Conservation (phyloP, 495 filamentous ascomycete genomes). For the Rhizodiscina lignyota region DNA sequence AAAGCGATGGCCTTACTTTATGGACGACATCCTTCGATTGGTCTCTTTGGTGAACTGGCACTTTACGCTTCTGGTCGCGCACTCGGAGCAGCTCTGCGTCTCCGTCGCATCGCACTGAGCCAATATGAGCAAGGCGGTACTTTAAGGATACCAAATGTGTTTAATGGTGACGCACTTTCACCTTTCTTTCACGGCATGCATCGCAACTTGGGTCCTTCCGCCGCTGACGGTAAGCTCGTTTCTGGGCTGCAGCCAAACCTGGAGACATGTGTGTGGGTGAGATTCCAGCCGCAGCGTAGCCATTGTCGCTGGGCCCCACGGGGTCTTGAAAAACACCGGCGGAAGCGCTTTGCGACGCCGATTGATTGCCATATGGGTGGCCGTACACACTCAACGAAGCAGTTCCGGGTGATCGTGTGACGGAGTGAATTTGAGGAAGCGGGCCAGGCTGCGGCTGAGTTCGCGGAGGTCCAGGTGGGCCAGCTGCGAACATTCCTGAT, state of each 20-base stretch:
- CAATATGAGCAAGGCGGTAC: background rate
- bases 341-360: slow-evolving; percentile 14
- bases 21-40: slow-evolving; percentile 95
- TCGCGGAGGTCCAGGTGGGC: slow-evolving; percentile 7
- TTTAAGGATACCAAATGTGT: background rate
- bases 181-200: slow-evolving; percentile 92
- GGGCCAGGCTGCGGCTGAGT: slow-evolving; percentile 7
- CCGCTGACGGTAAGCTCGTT: slow-evolving; percentile 84
- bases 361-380: slow-evolving; percentile 9
- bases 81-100: slow-evolving; percentile 88
- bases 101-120: slow-evolving; percentile 88
- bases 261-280: slow-evolving; percentile 28
- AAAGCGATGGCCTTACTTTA: slow-evolving; percentile 46
- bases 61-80: slow-evolving; percentile 82
- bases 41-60: slow-evolving; percentile 99
- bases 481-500: slow-evolving; percentile 8
- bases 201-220: slow-evolving; percentile 97
- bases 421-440: slow-evolving; percentile 4
- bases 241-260: slow-evolving; percentile 48
- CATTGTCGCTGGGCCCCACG: slow-evolving; percentile 4
- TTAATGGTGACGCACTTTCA: slow-evolving; percentile 44
- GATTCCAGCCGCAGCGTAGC: slow-evolving; percentile 24
- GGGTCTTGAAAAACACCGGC: slow-evolving; percentile 10
- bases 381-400: background rate
- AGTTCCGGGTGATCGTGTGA: slow-evolving; percentile 9